These are phyloP conservation scores for Leptographium radiaticola DNA, from an alignment of 2,329 filamentous ascomycete genomes.

Conservation along the genomic window DNA sequence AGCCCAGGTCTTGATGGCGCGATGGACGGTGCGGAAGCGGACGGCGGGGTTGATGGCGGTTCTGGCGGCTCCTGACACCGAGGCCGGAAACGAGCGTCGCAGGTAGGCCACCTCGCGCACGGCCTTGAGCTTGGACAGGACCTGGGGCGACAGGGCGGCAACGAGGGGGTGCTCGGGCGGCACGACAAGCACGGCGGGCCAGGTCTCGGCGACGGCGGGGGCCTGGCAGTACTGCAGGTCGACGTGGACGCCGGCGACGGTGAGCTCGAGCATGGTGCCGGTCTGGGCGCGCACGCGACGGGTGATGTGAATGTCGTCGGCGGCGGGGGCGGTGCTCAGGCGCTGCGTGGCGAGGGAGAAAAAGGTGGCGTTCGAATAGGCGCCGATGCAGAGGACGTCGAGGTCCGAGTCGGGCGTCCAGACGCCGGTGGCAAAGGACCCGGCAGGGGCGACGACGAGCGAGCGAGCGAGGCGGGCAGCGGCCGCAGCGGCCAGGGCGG, in stretches of 20 bases:
- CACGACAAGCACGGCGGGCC: constrained; percentile 32
- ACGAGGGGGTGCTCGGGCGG: constrained; percentile 40
- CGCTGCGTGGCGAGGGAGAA: constrained; percentile 44
- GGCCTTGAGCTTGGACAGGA: constrained; percentile 50
- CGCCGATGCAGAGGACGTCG: constrained; percentile 52
- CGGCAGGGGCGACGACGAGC: constrained; percentile 47
- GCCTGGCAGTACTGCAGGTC: constrained; percentile 57
- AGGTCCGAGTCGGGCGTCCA: constrained; percentile 50
- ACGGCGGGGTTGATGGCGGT: constrained; percentile 16
- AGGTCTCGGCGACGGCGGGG: constrained; percentile 37
- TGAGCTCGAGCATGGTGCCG: constrained; percentile 52
- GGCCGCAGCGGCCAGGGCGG: neutral
- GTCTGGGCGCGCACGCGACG: constrained; percentile 44
- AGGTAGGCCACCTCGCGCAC: constrained; percentile 50
- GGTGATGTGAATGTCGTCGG: constrained; percentile 30
- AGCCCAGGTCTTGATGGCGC: constrained; percentile 50
- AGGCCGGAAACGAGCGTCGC: constrained; percentile 43
- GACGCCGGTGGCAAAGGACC: constrained; percentile 50
- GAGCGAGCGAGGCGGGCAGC: constrained; percentile 17
- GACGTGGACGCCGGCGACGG: constrained; percentile 42
- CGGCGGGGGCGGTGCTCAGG: constrained; percentile 24
- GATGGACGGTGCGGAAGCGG: constrained; percentile 44
- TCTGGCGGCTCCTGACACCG: neutral
- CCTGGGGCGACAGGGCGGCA: constrained; percentile 37
- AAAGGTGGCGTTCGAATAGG: constrained; percentile 47